Conservation (phyloP, 2,329 filamentous ascomycete genomes). For the Proliferodiscus dingleyae region DNA sequence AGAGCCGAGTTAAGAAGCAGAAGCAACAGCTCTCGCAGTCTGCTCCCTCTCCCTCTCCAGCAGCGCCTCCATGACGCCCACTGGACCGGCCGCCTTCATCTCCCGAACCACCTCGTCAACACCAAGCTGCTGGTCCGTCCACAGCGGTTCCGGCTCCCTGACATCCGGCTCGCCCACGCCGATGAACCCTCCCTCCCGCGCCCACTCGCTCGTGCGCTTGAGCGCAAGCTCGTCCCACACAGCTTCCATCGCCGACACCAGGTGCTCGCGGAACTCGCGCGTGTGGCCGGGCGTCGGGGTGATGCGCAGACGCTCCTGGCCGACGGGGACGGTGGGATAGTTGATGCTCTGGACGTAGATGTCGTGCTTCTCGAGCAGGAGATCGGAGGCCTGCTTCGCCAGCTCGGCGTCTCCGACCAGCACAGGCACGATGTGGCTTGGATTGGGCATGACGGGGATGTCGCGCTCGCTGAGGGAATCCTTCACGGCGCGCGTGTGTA, state of each 20-base stretch:
- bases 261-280: constrained; percentile 77
- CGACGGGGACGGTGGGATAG: constrained; percentile 94
- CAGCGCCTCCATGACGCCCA: constrained; percentile 52
- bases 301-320: constrained; percentile 94
- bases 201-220: constrained; percentile 92
- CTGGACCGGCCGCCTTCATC: constrained; percentile 45
- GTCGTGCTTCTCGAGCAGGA: constrained; percentile 81
- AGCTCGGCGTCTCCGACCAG: constrained; percentile 91
- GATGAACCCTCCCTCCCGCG: constrained; percentile 84
- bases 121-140: constrained; percentile 85
- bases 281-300: constrained; percentile 93
- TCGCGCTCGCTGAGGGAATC: constrained; percentile 70
- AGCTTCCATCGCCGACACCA: constrained; percentile 76
- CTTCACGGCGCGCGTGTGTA: constrained; percentile 94
- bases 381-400: constrained; percentile 86
- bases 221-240: constrained; percentile 87
- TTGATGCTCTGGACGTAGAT: constrained; percentile 99
- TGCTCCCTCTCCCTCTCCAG: constrained; percentile 49
- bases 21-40: constrained; percentile 30
- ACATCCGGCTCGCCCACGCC: constrained; percentile 75
- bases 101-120: constrained; percentile 62
- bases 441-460: constrained; percentile 97
- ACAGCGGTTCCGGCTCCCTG: constrained; percentile 65
- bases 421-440: constrained; percentile 91
- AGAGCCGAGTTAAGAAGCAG: constrained; percentile 29